Conservation (phyloP, 768 basidiomycete species). For the Boletus rubropictus region DNA sequence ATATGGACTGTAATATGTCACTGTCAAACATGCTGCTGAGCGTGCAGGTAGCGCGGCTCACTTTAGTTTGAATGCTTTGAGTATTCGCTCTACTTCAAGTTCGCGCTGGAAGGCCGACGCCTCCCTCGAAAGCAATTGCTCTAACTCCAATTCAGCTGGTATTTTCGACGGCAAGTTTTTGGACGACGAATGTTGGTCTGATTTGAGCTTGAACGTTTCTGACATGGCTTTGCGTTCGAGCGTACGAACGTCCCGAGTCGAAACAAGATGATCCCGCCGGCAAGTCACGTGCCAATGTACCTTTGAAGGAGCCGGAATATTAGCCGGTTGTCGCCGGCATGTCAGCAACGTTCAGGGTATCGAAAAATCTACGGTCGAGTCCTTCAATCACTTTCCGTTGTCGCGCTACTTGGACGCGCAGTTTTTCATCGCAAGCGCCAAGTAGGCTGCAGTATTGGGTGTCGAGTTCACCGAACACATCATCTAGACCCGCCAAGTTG, state of each 20-base stretch:
- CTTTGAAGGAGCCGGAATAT: not conserved
- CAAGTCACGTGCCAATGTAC: slow-evolving; percentile 16
- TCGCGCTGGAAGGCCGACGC: slow-evolving; percentile 84
- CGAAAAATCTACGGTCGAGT: not conserved
- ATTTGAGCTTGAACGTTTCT: slow-evolving; percentile 17
- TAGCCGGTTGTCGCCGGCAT: not conserved
- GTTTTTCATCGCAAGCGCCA: not conserved
- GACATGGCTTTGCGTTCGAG: slow-evolving; percentile 17
- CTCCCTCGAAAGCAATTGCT: slow-evolving; percentile 72
- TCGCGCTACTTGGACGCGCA: not conserved
- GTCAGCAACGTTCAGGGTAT: slow-evolving; percentile 1
- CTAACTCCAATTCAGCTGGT: slow-evolving; percentile 53
- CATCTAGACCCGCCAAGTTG: not conserved
- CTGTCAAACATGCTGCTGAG: not conserved
- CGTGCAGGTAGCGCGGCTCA: slow-evolving; percentile 33
- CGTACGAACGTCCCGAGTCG: not conserved
- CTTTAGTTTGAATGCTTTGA: slow-evolving; percentile 97
- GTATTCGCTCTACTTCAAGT: slow-evolving; percentile 84
- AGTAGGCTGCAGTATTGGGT: not conserved
- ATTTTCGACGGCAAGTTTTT: slow-evolving; percentile 7
- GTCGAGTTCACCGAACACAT: slow-evolving; percentile 1
- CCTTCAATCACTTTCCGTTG: not conserved
- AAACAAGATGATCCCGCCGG: not conserved
- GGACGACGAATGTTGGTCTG: not conserved
- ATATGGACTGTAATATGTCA: slow-evolving; percentile 62